Conservation (phyloP, 2,329 filamentous ascomycete species). For the Ramularia collo-cygni region DNA sequence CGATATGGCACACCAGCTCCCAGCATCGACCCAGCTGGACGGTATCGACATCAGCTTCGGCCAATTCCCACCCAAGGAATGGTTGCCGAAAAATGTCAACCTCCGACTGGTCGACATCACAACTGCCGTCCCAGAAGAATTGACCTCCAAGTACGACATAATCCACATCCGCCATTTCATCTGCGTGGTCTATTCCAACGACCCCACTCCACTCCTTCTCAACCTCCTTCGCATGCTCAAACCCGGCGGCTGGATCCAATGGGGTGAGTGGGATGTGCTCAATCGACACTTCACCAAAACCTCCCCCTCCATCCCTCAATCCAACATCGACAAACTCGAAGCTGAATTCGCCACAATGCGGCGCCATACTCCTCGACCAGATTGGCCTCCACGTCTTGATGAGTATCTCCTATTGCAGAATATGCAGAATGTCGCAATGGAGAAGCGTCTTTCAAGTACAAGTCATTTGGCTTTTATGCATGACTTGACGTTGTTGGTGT, state of each 20-base stretch:
- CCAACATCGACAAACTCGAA: constrained; percentile 17
- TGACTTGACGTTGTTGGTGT: constrained; percentile 15
- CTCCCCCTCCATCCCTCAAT: constrained; percentile 5
- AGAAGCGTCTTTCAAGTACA: constrained; percentile 14
- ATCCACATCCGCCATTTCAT: constrained; percentile 23
- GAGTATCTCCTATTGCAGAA: constrained; percentile 16
- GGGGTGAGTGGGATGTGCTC: constrained; percentile 19
- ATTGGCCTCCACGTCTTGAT: constrained; percentile 14
- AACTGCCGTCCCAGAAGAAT: constrained; percentile 10
- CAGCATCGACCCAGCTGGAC: constrained; percentile 16
- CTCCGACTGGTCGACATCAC: constrained; percentile 18
- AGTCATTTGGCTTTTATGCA: constrained; percentile 18
- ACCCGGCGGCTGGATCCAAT: constrained; percentile 19
- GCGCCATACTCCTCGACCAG: constrained; percentile 12
- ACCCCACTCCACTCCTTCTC: constrained; percentile 16
- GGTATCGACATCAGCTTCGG: constrained; percentile 21
- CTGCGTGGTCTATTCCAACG: constrained; percentile 18
- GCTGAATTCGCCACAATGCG: constrained; percentile 16
- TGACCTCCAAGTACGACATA: constrained; percentile 19
- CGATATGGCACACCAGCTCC: constrained; percentile 16
- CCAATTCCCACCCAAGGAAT: constrained; percentile 13
- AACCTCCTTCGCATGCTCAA: constrained; percentile 18
- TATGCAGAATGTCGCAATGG: constrained; percentile 14
- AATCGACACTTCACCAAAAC: constrained; percentile 17
- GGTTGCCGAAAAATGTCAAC: constrained; percentile 14